Conservation (phyloP, 345 rosid species). For the Ceriops decandra region DNA sequence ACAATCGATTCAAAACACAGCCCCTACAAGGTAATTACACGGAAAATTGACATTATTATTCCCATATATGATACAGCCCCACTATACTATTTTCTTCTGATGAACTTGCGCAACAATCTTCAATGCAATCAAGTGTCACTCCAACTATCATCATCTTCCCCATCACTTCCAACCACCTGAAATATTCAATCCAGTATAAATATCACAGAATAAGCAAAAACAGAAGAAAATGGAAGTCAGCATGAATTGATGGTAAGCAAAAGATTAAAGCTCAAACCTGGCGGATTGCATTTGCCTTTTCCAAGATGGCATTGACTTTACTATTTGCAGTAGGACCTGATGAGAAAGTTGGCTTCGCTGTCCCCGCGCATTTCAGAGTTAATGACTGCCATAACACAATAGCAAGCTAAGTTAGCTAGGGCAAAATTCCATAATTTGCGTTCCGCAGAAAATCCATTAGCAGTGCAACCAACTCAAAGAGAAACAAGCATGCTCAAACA, state of each 20-base stretch:
- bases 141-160: slow-evolving; percentile 80
- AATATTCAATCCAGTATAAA: slow-evolving; percentile 14
- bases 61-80: slow-evolving; percentile 13
- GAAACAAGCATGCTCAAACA: neutral
- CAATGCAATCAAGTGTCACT: slow-evolving; percentile 44
- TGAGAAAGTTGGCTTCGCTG: slow-evolving; percentile 36
- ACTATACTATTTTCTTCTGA: slow-evolving; percentile 12
- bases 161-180: slow-evolving; percentile 83
- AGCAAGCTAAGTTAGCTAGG: slow-evolving; percentile 1
- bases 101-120: neutral
- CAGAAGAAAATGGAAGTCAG: neutral
- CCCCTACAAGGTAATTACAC: slow-evolving; percentile 35
- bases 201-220: neutral
- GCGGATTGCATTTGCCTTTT: slow-evolving; percentile 95
- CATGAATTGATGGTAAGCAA: neutral
- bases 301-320: slow-evolving; percentile 72
- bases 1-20: slow-evolving; percentile 22
- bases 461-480: no score
- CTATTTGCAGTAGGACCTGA: slow-evolving; percentile 44
- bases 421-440: neutral
- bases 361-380: slow-evolving; percentile 55
- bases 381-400: slow-evolving; percentile 46
- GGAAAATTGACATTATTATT: slow-evolving; percentile 23
- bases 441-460: neutral
- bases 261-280: slow-evolving; percentile 44